Base-by-base conservation (phyloP, 2,329 filamentous ascomycete species). In the Fusarium coffeatum region DNA sequence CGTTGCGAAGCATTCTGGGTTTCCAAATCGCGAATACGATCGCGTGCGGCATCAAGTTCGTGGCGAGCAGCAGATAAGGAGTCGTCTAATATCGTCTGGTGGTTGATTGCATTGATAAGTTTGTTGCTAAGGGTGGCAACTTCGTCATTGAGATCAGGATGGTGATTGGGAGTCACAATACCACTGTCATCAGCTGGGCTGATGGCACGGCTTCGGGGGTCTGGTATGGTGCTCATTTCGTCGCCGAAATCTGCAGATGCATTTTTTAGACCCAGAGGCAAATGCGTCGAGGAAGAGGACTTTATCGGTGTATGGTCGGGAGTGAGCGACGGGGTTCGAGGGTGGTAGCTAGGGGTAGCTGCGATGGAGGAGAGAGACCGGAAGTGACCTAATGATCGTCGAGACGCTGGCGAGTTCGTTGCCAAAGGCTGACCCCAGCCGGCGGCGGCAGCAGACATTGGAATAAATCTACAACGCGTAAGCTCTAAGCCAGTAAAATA, bases 31-130 rank as follows among this genome's bases (percentile, higher is more conserved):
- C 84, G 85, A 55, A 97, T 87, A 73, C 87, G 88, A 49, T 90
- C 87, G 63, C 86, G 88, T 11, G 93, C 89, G 34, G 87, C 80
- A 57, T 97, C 93, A 48, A 98, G 84, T 77, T 98, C 94, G 78
- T 94, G 91, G 40, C 94, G 89, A 18, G 94, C 92, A 54, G 89
- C 90, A 51, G 93, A 91, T 20, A 99, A 85, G 13, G 89, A 92
- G 79, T 99, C 96, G 80, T 98, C 96, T 46, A 99, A 87, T 23
- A 88, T 90, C 10, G 94, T 98, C 80, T 98, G 94, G 79, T 97
- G 92, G 78, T 99, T 99, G 81, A 99, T 98, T 46, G 96, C 95
- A 77, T 96, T 95, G 74, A 99, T 95, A 68, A 99, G 89, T 80
- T 99, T 99, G 50, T 94, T 95, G 81, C 94, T 98, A 32, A 99